Percentiles rank a stretch among this genome's conserved stretches.
These are phyloP conservation scores for Phytopythium chamaehyphon DNA, from an alignment of 352 stramenopile species.

Conservation along the genomic window DNA sequence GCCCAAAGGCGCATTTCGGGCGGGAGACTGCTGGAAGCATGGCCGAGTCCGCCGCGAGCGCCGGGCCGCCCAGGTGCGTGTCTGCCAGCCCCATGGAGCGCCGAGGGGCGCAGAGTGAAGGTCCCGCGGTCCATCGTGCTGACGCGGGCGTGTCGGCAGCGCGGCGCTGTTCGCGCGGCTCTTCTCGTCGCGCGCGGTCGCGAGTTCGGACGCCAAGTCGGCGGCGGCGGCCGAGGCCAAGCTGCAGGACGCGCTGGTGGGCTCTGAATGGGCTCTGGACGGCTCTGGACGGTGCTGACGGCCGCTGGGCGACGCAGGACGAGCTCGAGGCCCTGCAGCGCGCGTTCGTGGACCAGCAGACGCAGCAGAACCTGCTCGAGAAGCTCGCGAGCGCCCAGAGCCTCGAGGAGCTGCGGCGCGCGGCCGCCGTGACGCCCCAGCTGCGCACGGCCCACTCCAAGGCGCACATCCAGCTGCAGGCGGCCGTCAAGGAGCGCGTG, in stretches of 20 bases:
- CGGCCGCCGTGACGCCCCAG: conserved; percentile 3
- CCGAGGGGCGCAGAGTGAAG: no score
- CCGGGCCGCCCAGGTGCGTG: no score
- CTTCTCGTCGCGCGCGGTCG: conserved; percentile 34
- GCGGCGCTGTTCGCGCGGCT: conserved; percentile 34
- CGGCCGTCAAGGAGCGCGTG: conserved; percentile 35
- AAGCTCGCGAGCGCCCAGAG: conserved; percentile 61
- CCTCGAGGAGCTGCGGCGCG: conserved; percentile 32
- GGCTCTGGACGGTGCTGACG: no score
- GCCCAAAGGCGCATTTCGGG: no score
- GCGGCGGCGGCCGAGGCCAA: conserved; percentile 12
- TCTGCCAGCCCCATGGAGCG: no score
- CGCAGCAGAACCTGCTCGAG: conserved; percentile 70
- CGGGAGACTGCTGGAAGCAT: no score
- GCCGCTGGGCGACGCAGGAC: conserved; percentile 12
- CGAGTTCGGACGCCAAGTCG: conserved; percentile 24
- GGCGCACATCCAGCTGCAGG: conserved; percentile 33
- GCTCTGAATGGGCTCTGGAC: no score
- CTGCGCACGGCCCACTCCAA: conserved; percentile 23
- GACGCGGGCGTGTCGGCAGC: conserved; percentile 8
- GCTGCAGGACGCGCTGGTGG: conserved; percentile 29
- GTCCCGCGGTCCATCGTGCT: not conserved
- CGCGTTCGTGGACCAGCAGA: conserved; percentile 56
- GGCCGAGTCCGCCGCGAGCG: no score
- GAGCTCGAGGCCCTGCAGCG: conserved; percentile 41